Evolutionary conservation across 2,329 filamentous ascomycete species (phyloP).

Genomic region (Trichophyton equinum): DNA sequence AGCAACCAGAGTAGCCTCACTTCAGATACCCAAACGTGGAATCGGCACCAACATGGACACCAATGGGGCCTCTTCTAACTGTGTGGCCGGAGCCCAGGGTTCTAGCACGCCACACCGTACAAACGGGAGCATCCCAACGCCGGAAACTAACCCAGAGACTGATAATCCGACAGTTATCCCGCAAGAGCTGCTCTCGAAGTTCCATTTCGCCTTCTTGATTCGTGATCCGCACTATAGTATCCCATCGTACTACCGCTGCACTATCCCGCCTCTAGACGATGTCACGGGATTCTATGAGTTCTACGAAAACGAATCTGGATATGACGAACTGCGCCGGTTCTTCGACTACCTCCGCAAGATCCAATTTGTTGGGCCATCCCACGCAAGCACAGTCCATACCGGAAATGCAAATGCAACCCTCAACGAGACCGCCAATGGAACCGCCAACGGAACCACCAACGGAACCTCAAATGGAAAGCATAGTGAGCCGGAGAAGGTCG

Average conservation of each 20-base stretch:
- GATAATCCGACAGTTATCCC: slow-evolving; percentile 81
- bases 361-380: slow-evolving; percentile 56
- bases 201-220: slow-evolving; percentile 94
- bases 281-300: slow-evolving; percentile 79
- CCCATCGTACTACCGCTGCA: slow-evolving; percentile 90
- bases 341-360: slow-evolving; percentile 70
- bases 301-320: slow-evolving; percentile 78
- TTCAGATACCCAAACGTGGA: slow-evolving; percentile 46
- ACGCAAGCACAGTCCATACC: slow-evolving; percentile 36
- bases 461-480: slow-evolving; percentile 6
- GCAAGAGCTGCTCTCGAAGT: slow-evolving; percentile 56
- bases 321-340: slow-evolving; percentile 70
- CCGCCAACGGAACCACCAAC: slow-evolving; percentile 16
- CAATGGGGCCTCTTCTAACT: slow-evolving; percentile 19
- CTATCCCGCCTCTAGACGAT: slow-evolving; percentile 68
- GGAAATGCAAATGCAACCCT: slow-evolving; percentile 18
- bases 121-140: slow-evolving; percentile 28
- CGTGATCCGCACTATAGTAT: slow-evolving; percentile 86
- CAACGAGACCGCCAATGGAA: slow-evolving; percentile 13
- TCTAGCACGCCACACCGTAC: slow-evolving; percentile 40
- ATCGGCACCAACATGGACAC: slow-evolving; percentile 40
- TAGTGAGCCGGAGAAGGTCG: slow-evolving; percentile 29
- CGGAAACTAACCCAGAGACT: slow-evolving; percentile 44
- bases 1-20: slow-evolving; percentile 64
- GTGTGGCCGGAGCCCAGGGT: slow-evolving; percentile 12